Base-by-base conservation (phyloP, 208 protist species). In the Leishmania lainsoni region DNA sequence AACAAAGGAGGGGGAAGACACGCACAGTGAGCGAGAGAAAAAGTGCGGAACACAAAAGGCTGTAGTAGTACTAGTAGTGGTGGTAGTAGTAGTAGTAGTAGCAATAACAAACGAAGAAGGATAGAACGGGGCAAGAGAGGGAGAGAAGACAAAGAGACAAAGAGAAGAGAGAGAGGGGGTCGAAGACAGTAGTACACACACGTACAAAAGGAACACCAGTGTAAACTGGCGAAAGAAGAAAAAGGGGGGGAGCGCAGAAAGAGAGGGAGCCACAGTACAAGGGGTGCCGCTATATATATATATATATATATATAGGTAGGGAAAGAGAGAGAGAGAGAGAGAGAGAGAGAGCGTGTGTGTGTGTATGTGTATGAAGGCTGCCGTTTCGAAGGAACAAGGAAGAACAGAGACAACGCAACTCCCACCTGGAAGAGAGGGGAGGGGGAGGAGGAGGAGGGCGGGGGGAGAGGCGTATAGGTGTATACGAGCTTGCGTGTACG, bases 31-130 rank as follows among this genome's bases (percentile, higher is more conserved):
- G 65, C 14, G 63, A 48, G 52, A 52, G 42, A 51, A 73, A 73
- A 72, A 74, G 65, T 12, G 39, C 5, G 8, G 32, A 22, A 12
- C 35, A 20, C 16, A 29, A 35, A 54, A 54, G 17, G 70, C 29
- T 16, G n/a, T 14, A 74, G 45, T 29, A 39, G n/a, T 49, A n/a
- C 14, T 71, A 29, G 68, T 56, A 56, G 70, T 74, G 45, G 70
- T 74, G 32, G 48, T 74, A 26, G 12, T 74, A 74, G 48, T 74
- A 26, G 12, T 74, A 74, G 70, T 54, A 74, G n/a, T 74, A 35
- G 48, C 48, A 54, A 54, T 54, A 32, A 39, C n/a, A 72, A 39
- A 17, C 39, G 4, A 51, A 22, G 29, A 26, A 51, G 42, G 42
- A 54, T 3, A 48, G 22, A 29, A 9, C 3, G 8, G n/a, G 69